These are phyloP conservation scores for Carex cristatella DNA, from an alignment of 176 grass and related monocot species.

Conservation along the genomic window DNA sequence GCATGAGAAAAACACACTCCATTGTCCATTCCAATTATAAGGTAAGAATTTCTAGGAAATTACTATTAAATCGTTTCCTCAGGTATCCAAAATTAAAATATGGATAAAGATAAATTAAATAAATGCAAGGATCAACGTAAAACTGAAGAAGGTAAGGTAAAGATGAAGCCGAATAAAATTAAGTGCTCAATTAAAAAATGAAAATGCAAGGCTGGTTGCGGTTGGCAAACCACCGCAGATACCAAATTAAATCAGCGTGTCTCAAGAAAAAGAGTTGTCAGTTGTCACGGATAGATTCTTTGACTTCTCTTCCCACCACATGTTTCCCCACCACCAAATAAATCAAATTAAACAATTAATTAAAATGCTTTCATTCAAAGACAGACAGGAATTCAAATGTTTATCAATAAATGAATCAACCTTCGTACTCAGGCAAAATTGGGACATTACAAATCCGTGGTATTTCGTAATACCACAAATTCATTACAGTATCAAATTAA, in stretches of 20 bases:
- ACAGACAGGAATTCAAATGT: neutral
- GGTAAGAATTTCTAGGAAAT: neutral
- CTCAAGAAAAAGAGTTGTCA: neutral
- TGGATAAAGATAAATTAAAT: neutral
- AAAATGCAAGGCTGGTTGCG: constrained; percentile 12
- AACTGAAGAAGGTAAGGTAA: neutral
- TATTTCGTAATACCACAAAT: neutral
- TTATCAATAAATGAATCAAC: neutral
- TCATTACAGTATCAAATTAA: neutral
- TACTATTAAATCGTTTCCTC: neutral
- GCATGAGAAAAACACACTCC: neutral
- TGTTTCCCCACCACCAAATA: neutral
- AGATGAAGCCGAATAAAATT: neutral
- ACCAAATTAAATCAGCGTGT: neutral
- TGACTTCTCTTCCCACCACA: neutral
- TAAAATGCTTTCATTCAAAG: neutral
- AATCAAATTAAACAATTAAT: neutral
- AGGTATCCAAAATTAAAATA: neutral
- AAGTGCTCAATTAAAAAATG: neutral
- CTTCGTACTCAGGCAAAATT: neutral
- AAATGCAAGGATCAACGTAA: neutral
- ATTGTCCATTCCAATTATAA: neutral
- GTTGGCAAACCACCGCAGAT: constrained; percentile 8
- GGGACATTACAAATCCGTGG: too few relatives aligned
- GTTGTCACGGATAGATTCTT: neutral